Evolutionary conservation across 805 yeast genomes (phyloP).

Genomic region (Cyberlindnera saturnus): DNA sequence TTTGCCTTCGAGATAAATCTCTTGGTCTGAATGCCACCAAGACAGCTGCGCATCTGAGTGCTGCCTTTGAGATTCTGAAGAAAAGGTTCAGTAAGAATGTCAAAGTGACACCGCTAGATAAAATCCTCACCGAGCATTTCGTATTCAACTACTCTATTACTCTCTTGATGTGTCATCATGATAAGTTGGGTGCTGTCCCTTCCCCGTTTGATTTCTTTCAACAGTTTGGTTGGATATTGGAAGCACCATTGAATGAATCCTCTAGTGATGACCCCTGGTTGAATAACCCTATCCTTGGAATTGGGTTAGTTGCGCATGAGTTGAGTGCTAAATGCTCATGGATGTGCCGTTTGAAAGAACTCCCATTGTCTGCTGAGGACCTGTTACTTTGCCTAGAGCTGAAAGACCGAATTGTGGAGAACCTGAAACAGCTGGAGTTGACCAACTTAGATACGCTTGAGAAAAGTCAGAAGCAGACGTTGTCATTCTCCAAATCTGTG

Average conservation of each 20-base stretch:
- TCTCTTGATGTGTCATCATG: conserved; percentile 20
- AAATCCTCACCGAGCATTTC: conserved; percentile 20
- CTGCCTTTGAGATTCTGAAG: conserved; percentile 22
- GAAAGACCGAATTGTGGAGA: conserved; percentile 3
- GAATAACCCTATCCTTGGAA: conserved; percentile 22
- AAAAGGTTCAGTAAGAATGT: conserved; percentile 12
- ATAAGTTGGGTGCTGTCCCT: conserved; percentile 18
- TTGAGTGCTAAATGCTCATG: conserved; percentile 18
- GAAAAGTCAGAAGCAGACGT: conserved; percentile 11
- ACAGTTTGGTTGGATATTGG: conserved; percentile 13
- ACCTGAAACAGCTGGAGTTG: conserved; percentile 1
- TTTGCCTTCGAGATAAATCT: conserved; percentile 22
- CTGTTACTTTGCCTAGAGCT: conserved; percentile 5
- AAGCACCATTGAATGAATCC: conserved; percentile 5
- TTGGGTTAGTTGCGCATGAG: conserved; percentile 14
- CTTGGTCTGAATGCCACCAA: conserved; percentile 22
- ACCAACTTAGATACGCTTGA: background rate
- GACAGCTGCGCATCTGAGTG: conserved; percentile 21
- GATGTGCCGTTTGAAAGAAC: conserved; percentile 15
- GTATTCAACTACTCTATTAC: conserved; percentile 21
- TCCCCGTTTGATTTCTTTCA: conserved; percentile 22
- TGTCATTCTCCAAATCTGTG: conserved; percentile 12
- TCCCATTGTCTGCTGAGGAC: conserved; percentile 13
- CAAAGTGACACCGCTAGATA: conserved; percentile 14
- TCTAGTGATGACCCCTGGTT: conserved; percentile 14